Evolutionary conservation across 2,329 filamentous ascomycete genomes (phyloP), one percentile per base, ranked within the genome.

Genomic region (Aschersonia sp.): DNA sequence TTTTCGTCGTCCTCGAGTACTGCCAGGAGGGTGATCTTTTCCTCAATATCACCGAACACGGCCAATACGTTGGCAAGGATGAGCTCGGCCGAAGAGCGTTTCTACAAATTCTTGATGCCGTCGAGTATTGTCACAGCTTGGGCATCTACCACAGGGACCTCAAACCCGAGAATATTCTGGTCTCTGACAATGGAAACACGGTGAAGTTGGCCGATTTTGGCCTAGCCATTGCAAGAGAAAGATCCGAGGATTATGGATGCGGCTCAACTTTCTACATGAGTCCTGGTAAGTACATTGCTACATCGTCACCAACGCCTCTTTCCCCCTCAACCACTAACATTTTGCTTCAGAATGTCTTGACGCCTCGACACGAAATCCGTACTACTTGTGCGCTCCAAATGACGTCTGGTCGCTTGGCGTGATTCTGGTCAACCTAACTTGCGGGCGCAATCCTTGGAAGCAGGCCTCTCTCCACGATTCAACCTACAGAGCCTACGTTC

Each of bases 211-310:
- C 91, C 55, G 92, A 98, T 68, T 98, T 98, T 74, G 92, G 92
- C 62, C 78, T 98, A 48, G 92, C 92, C 51, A 97, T 89, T 30
- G 82, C 80, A 50, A 86, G 91, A 55, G 75, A 80, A 55, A 74
- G 83, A 56, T 95, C 91, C 54, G 85, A 89, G 57, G 92, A 98
- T 65, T 96, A 95, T 67, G 92, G 92, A 60, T 98, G 92, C 65
- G 92, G 92, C 53, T 97, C 92, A 32, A 97, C 91, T 10, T 97
- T 97, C 61, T 98, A 98, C 71, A 98, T 97, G 92, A 95, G 89
- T 61, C 92, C 92, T 78, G 91, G 91, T 96, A 84, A 65, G 78
- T 59, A 50, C 42, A 46, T 51, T 20, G 4, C 50, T 50, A 29
- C 31, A 5, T 9, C 31, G 30, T 9, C 40, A 9, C 7, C 7